A percentile compares a stretch with the other conserved stretches of the same genome.
Conservation (phyloP, 2,329 filamentous ascomycete species). For the Penicillium sp. region DNA sequence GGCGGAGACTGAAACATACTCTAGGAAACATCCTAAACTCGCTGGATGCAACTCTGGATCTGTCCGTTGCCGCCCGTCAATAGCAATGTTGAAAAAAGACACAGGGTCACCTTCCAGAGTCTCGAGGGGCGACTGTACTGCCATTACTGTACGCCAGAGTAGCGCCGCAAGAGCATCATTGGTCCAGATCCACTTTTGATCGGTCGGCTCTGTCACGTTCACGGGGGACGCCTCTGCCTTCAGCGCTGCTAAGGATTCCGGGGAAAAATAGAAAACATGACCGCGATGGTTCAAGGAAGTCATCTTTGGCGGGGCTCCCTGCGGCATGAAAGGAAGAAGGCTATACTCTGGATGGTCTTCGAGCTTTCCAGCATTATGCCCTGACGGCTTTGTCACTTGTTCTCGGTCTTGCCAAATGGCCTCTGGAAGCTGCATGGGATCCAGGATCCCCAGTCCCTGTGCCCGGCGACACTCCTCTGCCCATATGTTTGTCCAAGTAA, state of each 20-base stretch:
- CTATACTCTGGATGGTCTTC: constrained; percentile 35
- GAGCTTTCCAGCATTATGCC: constrained; percentile 24
- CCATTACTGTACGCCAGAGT: constrained; percentile 34
- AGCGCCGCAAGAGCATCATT: constrained; percentile 39
- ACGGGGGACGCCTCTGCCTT: constrained; percentile 35
- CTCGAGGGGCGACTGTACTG: constrained; percentile 29
- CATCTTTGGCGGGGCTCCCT: constrained; percentile 33
- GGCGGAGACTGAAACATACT: constrained; percentile 31
- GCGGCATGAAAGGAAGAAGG: constrained; percentile 29
- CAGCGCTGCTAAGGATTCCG: constrained; percentile 26
- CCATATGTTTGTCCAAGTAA: constrained; percentile 35
- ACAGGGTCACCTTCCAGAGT: constrained; percentile 32
- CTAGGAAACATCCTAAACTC: constrained; percentile 42
- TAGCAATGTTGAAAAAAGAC: constrained; percentile 40
- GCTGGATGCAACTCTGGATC: constrained; percentile 35
- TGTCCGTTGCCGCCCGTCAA: constrained; percentile 38
- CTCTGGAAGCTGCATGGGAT: constrained; percentile 25
- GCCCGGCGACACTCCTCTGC: constrained; percentile 36
- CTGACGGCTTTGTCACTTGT: constrained; percentile 29
- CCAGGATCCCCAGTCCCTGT: constrained; percentile 22
- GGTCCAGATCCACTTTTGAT: constrained; percentile 30
- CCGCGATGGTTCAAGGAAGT: constrained; percentile 30
- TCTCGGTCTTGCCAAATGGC: constrained; percentile 32
- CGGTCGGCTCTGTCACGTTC: too few relatives aligned
- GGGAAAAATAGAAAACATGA: constrained; percentile 34